Percentiles rank a stretch among this genome's conserved stretches.
Evolutionary conservation across 352 stramenopile genomes (phyloP).

Genomic region (Pythium periplocum): DNA sequence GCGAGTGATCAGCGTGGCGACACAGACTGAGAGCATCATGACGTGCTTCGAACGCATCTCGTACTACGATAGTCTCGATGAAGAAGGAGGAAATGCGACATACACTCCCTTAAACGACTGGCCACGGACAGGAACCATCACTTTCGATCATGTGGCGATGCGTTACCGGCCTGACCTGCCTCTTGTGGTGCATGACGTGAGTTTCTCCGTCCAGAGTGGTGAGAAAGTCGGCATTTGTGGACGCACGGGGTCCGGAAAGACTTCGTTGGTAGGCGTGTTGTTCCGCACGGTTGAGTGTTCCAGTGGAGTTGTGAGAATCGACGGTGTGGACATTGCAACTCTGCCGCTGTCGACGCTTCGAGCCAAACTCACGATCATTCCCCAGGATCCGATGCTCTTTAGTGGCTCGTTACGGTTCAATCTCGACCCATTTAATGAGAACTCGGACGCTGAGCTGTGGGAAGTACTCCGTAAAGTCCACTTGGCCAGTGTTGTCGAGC

Average conservation of each 20-base stretch:
- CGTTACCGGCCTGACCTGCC: too few relatives aligned
- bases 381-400: constrained; percentile 86
- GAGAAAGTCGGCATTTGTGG: constrained; percentile 27
- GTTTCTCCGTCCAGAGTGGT: not conserved
- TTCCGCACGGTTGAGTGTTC: constrained; percentile 32
- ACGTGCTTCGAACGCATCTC: constrained; percentile 24
- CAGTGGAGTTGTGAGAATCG: constrained; percentile 68
- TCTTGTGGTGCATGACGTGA: too few relatives aligned
- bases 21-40: constrained; percentile 22
- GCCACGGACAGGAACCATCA: too few relatives aligned
- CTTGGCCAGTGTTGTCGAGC: constrained; percentile 9
- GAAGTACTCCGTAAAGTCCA: constrained; percentile 16
- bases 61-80: constrained; percentile 12
- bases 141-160: too few relatives aligned
- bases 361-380: constrained; percentile 54
- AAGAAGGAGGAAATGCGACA: constrained; percentile 8
- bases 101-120: too few relatives aligned
- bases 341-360: constrained; percentile 24
- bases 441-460: constrained; percentile 39
- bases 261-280: constrained; percentile 3
- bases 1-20: constrained; percentile 11
- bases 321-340: constrained; percentile 74
- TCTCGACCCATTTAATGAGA: constrained; percentile 78
- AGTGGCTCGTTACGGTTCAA: constrained; percentile 83
- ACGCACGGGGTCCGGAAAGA: constrained; percentile 24